Base-by-base conservation (phyloP, 1,284 basidiomycete genomes). In the Cystobasidium pallidum region DNA sequence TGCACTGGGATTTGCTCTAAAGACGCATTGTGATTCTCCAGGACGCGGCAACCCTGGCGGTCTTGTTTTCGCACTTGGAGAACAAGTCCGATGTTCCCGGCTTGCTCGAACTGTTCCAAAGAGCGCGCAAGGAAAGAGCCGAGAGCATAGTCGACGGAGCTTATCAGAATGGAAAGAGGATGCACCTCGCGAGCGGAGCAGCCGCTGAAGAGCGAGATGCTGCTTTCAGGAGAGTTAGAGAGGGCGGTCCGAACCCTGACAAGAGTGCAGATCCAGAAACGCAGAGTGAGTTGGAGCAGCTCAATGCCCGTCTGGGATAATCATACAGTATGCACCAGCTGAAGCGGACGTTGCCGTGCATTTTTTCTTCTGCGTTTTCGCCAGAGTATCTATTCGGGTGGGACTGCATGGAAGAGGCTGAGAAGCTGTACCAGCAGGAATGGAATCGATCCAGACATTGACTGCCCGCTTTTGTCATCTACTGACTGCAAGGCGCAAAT, bases 101-200 rank as follows among this genome's bases (percentile, higher is more conserved):
- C 52, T 79, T 80, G 6, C 74, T 82, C 47, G 28, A 66, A 54
- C 75, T 79, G 1, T 82, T 82, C 70, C 78, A 82, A 77, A 55
- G 58, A 26, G 45, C 82, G 59, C 75, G 81, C 47, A 82, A 82
- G 76, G 75, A 78, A 11, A 74, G 81, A 28, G 81, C 82, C 24
- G 82, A 82, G 68, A 80, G 78, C 76, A 79, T 80, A 19, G 81
- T 82, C 7, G 74, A 76, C 24, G 77, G 76, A 36, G 81, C 82
- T n/a, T 77, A 79, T 3, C 75, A 77, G 24, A 82, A 81, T 75
- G 80, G 81, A 19, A 78, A 81, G 74, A 78, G 78, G 30, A 77
- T 82, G 17, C 81, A 81, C 70, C 76, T 80, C 0, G 67, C 75
- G 28, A 77, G 75, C 30, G 78, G 78, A 11, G 66, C 64, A 3